phyloP scores from a whole-genome alignment of 2,329 filamentous ascomycete species.

The Arthrocladium fulminans region DNA sequence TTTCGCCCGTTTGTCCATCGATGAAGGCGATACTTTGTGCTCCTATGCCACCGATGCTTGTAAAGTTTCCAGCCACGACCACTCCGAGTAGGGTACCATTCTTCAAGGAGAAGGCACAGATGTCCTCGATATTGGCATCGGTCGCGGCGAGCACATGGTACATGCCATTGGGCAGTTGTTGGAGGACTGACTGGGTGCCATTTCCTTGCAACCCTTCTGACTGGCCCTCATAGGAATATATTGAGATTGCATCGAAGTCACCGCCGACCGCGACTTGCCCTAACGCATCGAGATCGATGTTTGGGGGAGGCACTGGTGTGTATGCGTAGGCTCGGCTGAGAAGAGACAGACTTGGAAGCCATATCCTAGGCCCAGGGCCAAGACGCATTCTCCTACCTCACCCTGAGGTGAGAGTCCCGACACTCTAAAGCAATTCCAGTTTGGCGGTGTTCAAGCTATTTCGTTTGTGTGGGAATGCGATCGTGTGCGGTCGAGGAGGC shows the following conservation, averaged over 20 bases:
- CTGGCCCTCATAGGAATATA: slow-evolving; percentile 80
- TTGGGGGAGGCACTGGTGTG: slow-evolving; percentile 51
- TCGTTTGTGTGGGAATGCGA: neutral
- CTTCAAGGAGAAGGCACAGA: slow-evolving; percentile 67
- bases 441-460: neutral
- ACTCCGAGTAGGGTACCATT: slow-evolving; percentile 63
- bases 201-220: slow-evolving; percentile 60
- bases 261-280: slow-evolving; percentile 79
- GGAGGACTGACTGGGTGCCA: slow-evolving; percentile 71
- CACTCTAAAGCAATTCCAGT: neutral
- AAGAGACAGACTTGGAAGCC: slow-evolving; percentile 5
- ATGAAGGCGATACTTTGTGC: slow-evolving; percentile 75
- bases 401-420: neutral
- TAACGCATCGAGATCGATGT: slow-evolving; percentile 68
- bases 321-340: slow-evolving; percentile 2
- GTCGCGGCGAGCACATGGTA: slow-evolving; percentile 66
- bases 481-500: neutral
- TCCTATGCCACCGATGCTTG: slow-evolving; percentile 67
- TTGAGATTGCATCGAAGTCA: slow-evolving; percentile 82
- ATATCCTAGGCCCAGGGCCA: slow-evolving; percentile 4
- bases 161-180: slow-evolving; percentile 74
- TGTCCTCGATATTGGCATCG: slow-evolving; percentile 75
- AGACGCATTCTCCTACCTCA: slow-evolving; percentile 6
- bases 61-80: slow-evolving; percentile 90
- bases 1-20: slow-evolving; percentile 59